Percentiles rank a stretch among this genome's conserved stretches.
Conservation (phyloP, 75 land plant species). For the Pseudotsuga menziesii region DNA sequence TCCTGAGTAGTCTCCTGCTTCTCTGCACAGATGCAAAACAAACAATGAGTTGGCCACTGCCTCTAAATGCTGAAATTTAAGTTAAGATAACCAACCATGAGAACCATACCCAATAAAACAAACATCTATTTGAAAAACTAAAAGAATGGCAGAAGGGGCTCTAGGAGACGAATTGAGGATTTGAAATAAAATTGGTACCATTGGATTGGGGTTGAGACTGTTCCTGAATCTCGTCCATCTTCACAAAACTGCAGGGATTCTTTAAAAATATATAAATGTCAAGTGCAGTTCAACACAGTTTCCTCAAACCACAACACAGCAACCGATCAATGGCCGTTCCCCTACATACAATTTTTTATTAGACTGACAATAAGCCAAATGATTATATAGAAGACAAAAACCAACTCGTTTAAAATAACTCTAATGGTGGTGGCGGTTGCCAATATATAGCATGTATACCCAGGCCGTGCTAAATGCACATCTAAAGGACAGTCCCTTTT, state of each 20-base stretch:
- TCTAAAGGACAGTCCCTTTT: too few relatives aligned
- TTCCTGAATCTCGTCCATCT: constrained; percentile 6
- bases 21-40: neutral
- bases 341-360: too few relatives aligned
- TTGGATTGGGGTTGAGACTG: neutral
- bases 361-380: too few relatives aligned
- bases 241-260: neutral
- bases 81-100: neutral
- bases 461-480: too few relatives aligned
- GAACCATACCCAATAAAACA: neutral
- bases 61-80: too few relatives aligned
- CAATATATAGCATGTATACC: too few relatives aligned
- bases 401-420: too few relatives aligned
- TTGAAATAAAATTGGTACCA: neutral
- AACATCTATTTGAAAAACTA: neutral
- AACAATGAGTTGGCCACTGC: neutral
- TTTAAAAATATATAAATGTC: neutral
- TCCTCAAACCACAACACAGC: neutral
- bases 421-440: too few relatives aligned
- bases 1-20: constrained; percentile 1
- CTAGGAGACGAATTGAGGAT: neutral
- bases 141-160: neutral
- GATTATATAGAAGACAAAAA: too few relatives aligned
- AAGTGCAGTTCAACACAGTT: neutral
- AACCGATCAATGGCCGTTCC: neutral